A percentile compares a stretch with the other conserved stretches of the same genome.
Conservation (phyloP, 1,284 basidiomycete genomes). For the Melampsora abietis-canadensis region DNA sequence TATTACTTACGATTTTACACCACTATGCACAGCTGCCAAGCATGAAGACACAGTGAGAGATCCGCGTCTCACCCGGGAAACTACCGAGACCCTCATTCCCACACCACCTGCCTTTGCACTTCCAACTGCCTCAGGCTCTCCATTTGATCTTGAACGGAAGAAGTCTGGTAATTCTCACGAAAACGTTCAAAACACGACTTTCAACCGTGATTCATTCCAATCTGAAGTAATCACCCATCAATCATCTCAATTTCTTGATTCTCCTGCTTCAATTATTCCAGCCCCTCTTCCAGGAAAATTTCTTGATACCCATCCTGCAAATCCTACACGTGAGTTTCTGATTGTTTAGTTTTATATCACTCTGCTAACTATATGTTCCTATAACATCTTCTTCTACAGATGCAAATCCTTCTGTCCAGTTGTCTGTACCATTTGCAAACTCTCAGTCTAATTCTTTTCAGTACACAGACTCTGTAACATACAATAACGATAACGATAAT, state of each 20-base stretch:
- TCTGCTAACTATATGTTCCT: neutral
- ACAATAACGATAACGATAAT: neutral
- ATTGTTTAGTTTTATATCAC: neutral
- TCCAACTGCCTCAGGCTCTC: no score
- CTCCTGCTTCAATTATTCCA: neutral
- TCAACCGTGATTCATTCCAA: no score
- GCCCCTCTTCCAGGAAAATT: neutral
- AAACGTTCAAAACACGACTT: no score
- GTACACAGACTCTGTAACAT: neutral
- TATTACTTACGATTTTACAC: no score
- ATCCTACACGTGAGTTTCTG: neutral
- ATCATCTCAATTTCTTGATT: neutral
- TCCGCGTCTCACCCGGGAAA: neutral
- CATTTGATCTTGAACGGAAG: no score
- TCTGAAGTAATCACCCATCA: no score
- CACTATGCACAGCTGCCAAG: no score
- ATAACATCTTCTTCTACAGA: neutral
- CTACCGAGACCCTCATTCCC: neutral
- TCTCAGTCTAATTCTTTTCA: neutral
- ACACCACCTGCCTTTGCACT: neutral
- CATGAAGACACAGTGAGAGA: neutral
- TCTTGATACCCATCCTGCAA: neutral
- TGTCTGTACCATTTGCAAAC: slow-evolving; percentile 1
- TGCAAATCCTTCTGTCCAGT: neutral
- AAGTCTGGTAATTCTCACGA: no score